Evolutionary conservation across 2,329 filamentous ascomycete genomes (phyloP).

Genomic region (Sarocladiaceae sp.): DNA sequence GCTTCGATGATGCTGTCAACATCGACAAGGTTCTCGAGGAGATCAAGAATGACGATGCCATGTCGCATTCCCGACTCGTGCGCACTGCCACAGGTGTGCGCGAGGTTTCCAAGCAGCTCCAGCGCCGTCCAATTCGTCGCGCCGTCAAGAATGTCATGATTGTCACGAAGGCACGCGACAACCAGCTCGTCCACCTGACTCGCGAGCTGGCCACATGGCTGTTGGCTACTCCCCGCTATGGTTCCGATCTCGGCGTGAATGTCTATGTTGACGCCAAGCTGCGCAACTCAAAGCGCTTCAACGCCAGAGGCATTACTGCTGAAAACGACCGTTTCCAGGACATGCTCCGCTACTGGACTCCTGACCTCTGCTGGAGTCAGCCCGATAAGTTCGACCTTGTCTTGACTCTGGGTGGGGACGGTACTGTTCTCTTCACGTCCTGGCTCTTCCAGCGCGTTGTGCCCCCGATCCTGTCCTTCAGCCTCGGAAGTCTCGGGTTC

Average conservation of each 20-base stretch:
- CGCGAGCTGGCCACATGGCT: conserved; percentile 85
- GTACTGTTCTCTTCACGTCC: conserved; percentile 80
- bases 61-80: conserved; percentile 89
- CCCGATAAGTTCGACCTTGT: conserved; percentile 96
- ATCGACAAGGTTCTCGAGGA: conserved; percentile 93
- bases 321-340: conserved; percentile 69
- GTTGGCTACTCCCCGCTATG: conserved; percentile 81
- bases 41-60: conserved; percentile 79
- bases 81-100: conserved; percentile 93
- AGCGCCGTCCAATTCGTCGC: conserved; percentile 83
- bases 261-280: conserved; percentile 98
- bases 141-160: conserved; percentile 96
- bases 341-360: conserved; percentile 94
- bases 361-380: conserved; percentile 86
- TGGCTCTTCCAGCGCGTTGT: conserved; percentile 91
- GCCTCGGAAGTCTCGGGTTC: conserved; percentile 79
- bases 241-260: conserved; percentile 82
- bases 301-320: conserved; percentile 63
- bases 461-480: conserved; percentile 78
- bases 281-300: conserved; percentile 80
- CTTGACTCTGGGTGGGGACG: conserved; percentile 78
- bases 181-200: conserved; percentile 82
- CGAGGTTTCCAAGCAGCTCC: conserved; percentile 92
- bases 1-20: conserved; percentile 93
- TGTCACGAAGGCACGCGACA: conserved; percentile 95